Evolutionary conservation across 257 asterid genomes (phyloP).

Genomic region (Solanum tarapatanum): DNA sequence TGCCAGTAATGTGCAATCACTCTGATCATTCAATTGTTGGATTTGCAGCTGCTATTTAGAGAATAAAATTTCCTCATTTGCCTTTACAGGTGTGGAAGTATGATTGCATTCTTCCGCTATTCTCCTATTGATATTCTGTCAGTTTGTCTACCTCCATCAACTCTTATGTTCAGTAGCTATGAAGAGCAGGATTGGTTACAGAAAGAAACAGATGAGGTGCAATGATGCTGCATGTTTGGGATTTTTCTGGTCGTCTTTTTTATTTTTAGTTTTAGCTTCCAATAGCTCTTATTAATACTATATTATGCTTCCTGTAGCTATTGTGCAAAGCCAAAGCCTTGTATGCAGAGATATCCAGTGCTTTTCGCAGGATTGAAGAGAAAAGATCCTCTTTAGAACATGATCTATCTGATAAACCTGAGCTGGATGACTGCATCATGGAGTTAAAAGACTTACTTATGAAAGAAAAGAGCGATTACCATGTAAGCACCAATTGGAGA

Average conservation of each 20-base stretch:
- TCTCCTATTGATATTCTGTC: conserved; percentile 76
- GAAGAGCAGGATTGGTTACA: conserved; percentile 55
- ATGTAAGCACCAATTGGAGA: conserved; percentile 26
- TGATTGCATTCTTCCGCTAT: conserved; percentile 83
- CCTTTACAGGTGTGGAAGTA: conserved; percentile 60
- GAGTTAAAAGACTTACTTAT: conserved; percentile 46
- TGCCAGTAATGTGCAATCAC: not conserved
- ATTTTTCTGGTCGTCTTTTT: not conserved
- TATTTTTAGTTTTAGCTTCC: not conserved
- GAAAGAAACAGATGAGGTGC: conserved; percentile 70
- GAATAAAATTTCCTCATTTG: not conserved
- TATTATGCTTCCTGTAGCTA: conserved; percentile 38
- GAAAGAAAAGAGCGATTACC: conserved; percentile 38
- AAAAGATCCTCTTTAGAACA: conserved; percentile 32
- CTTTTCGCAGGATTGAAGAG: conserved; percentile 34
- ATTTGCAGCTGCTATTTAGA: not conserved
- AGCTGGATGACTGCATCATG: conserved; percentile 36
- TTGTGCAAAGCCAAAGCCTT: conserved; percentile 53
- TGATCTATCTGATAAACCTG: conserved; percentile 38
- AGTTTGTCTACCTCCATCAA: conserved; percentile 68
- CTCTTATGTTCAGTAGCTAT: conserved; percentile 55
- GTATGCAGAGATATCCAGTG: conserved; percentile 53
- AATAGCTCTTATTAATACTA: not conserved
- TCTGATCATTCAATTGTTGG: not conserved
- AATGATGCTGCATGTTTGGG: not conserved